A percentile compares a stretch with the other conserved stretches of the same genome.
Evolutionary conservation across 768 basidiomycete genomes (phyloP).

Genomic region (Mrakia gelida): DNA sequence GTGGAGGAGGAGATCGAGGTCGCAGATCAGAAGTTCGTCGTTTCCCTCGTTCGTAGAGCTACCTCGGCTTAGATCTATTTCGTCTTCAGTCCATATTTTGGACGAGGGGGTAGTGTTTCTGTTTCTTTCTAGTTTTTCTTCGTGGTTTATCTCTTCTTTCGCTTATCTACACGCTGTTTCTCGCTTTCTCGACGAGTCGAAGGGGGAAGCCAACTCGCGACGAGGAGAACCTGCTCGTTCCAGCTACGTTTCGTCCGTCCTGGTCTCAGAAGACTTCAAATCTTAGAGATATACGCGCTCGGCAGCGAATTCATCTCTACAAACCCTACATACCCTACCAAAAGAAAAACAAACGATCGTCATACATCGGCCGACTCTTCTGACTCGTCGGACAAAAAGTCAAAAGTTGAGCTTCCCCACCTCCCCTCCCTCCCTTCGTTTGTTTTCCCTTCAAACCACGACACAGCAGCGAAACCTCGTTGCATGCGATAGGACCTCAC

Average conservation of each 20-base stretch:
- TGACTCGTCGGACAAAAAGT: neutral
- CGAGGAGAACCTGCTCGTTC: too few relatives aligned
- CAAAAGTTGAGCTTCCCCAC: neutral
- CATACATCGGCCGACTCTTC: neutral
- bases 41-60: neutral
- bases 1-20: conserved; percentile 64
- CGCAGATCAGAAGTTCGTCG: conserved; percentile 27
- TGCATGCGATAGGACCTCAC: neutral
- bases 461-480: neutral
- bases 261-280: too few relatives aligned
- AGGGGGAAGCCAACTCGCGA: neutral
- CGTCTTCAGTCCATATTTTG: neutral
- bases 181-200: neutral
- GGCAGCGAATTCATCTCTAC: too few relatives aligned
- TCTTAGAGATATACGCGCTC: too few relatives aligned
- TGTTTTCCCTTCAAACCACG: neutral
- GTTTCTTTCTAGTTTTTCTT: neutral
- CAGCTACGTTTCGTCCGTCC: too few relatives aligned
- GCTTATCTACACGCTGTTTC: neutral
- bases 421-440: neutral
- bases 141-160: neutral
- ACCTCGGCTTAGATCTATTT: neutral
- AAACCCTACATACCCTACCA: too few relatives aligned
- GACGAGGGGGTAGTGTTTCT: neutral
- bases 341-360: too few relatives aligned